Base-by-base conservation (phyloP, 306 rosid species). In the Senna tora region DNA sequence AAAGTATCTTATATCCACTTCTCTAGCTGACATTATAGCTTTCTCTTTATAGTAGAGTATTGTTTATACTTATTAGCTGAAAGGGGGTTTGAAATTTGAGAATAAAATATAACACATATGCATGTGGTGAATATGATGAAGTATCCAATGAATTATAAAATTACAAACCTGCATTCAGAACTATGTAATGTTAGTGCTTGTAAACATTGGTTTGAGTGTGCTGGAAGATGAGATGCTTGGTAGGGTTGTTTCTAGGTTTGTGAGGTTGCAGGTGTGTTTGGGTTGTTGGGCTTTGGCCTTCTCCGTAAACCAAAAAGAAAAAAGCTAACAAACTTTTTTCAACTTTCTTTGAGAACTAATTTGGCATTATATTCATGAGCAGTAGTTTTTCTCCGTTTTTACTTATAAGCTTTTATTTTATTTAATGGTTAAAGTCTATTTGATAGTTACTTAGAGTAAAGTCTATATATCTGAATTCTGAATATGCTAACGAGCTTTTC, bases 301-400 rank as follows among this genome's bases (percentile, higher is more conserved):
- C n/a, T n/a, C n/a, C n/a, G n/a, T n/a, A n/a, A n/a, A n/a, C n/a
- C n/a, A n/a, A n/a, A n/a, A n/a, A n/a, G n/a, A n/a, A n/a, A n/a
- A n/a, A n/a, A 49, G 30, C 32, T 61, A 16, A 45, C 46, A 10
- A 53, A 20, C 21, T n/a, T 21, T 19, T 69, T 19, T 10, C 43
- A 12, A 60, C 10, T 21, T 74, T 20, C 39, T 41, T 73, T 39
- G 7, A 11, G 28, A 33, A 56, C 64, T 30, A 19, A 39, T 55
- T 71, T 38, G 32, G 65, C 19, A 33, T 80, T 75, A n/a, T 65
- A n/a, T 73, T 73, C 38, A 21, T 55, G 42, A 45, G 45, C 20
- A 33, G 52, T 19, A 75, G 13, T 49, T 47, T 47, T 7, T 10
- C 57, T 19, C 22, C 22, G 12, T 42, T 56, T 63, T 65, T 33